Percentiles rank a stretch among this genome's conserved stretches.
Evolutionary conservation across 192 early-diverging fungal species (phyloP).

Genomic region (Gamsiella multidivaricata): DNA sequence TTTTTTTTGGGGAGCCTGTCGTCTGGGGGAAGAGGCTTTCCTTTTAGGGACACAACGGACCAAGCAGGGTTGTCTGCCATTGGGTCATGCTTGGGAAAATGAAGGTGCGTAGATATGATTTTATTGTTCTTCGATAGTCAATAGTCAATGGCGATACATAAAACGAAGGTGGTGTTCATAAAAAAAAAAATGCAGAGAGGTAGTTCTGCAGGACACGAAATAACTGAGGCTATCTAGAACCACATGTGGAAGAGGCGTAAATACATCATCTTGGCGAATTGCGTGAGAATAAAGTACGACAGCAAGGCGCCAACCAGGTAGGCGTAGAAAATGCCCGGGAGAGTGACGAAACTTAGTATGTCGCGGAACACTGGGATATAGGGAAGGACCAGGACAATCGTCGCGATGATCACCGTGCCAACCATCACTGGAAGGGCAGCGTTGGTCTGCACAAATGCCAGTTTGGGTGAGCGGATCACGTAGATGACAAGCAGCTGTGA

Average conservation of each 20-base stretch:
- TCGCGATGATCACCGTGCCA: conserved; percentile 25
- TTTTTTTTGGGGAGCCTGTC: no score
- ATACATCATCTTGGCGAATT: conserved; percentile 52
- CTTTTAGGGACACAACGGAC: no score
- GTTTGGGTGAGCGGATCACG: conserved; percentile 59
- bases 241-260: conserved; percentile 54
- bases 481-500: conserved; percentile 61
- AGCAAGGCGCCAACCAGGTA: conserved; percentile 44
- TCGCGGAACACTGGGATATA: conserved; percentile 40
- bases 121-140: no score
- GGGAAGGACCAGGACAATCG: conserved; percentile 38
- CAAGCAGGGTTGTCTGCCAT: no score
- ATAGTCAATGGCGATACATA: no score
- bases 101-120: no score
- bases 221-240: conserved; percentile 30
- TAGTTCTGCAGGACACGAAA: not conserved
- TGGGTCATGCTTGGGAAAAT: no score
- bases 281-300: conserved; percentile 47
- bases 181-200: not conserved
- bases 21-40: no score
- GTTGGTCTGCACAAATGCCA: conserved; percentile 58
- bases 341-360: conserved; percentile 33
- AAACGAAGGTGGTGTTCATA: no score
- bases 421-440: conserved; percentile 41
- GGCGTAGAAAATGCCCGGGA: conserved; percentile 43